A percentile compares a stretch with the other conserved stretches of the same genome.
These are phyloP conservation scores for Hirschfeldia incana DNA, from an alignment of 345 rosid species.

Conservation along the genomic window DNA sequence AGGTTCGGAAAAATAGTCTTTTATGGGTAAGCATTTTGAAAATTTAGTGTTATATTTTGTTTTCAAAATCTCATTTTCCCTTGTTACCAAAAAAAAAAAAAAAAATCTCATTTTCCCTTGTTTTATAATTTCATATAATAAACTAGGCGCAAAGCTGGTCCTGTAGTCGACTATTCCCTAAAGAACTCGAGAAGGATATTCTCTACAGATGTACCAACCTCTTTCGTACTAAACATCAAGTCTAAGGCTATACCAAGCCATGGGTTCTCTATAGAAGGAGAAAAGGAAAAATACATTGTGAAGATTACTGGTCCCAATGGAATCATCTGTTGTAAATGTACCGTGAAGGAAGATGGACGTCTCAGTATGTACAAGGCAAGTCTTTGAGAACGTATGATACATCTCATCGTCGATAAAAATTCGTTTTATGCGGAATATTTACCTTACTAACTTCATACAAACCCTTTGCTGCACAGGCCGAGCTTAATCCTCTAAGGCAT, in stretches of 20 bases:
- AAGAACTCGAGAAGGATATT: constrained; percentile 34
- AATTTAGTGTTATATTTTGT: constrained; percentile 4
- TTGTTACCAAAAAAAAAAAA: no score
- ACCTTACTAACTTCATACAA: no score
- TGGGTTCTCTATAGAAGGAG: constrained; percentile 34
- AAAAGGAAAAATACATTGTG: constrained; percentile 50
- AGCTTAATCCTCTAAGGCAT: constrained; percentile 48
- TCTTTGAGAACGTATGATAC: not conserved
- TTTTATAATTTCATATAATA: not conserved
- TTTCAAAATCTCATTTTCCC: no score
- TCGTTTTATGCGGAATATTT: not conserved
- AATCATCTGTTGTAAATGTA: constrained; percentile 60
- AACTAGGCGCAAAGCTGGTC: constrained; percentile 17
- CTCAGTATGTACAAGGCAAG: constrained; percentile 53
- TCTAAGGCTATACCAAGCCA: constrained; percentile 42
- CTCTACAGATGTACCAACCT: constrained; percentile 44
- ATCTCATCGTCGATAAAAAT: not conserved
- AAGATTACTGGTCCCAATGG: constrained; percentile 40
- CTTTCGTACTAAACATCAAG: constrained; percentile 38
- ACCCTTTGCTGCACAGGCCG: constrained; percentile 39
- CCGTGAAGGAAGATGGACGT: constrained; percentile 39
- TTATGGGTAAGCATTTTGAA: constrained; percentile 37
- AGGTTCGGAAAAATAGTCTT: constrained; percentile 58
- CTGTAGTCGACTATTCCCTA: constrained; percentile 32
- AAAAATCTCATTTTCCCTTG: not conserved